Conservation (phyloP, 2,329 filamentous ascomycete genomes). For the Ophiostoma montium region DNA sequence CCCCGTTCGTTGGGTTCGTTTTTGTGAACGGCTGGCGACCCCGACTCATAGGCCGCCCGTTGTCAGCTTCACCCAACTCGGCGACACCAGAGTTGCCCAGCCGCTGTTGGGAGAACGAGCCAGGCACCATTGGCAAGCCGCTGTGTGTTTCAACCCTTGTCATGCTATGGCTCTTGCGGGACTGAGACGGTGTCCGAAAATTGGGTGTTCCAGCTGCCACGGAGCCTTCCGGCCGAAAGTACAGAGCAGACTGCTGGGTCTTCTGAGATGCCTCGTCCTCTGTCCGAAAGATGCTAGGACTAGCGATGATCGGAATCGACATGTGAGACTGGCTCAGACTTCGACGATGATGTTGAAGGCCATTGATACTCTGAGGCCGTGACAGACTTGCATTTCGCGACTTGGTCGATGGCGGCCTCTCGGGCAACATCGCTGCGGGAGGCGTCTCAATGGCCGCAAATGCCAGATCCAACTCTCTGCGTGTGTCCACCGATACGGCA, state of each 20-base stretch:
- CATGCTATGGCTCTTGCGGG: background rate
- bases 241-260: background rate
- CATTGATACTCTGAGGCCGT: background rate
- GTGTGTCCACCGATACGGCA: background rate
- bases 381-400: conserved; percentile 23
- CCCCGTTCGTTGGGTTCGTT: background rate
- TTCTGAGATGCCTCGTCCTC: background rate
- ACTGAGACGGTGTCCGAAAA: background rate
- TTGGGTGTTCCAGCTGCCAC: background rate
- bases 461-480: background rate
- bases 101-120: background rate
- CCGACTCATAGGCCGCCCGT: conserved; percentile 8
- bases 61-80: background rate
- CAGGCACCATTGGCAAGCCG: background rate
- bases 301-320: conserved; percentile 17
- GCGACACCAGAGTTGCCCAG: background rate
- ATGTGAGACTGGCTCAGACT: conserved; percentile 4
- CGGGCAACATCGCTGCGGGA: background rate
- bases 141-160: background rate
- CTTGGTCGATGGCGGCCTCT: conserved; percentile 21
- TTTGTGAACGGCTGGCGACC: conserved; percentile 9
- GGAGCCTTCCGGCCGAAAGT: background rate
- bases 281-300: conserved; percentile 16
- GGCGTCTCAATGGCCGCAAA: background rate
- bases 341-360: background rate